Percentiles rank a stretch among this genome's conserved stretches.
Evolutionary conservation across 768 basidiomycete genomes (phyloP).

Genomic region (Hortiboletus campestris): DNA sequence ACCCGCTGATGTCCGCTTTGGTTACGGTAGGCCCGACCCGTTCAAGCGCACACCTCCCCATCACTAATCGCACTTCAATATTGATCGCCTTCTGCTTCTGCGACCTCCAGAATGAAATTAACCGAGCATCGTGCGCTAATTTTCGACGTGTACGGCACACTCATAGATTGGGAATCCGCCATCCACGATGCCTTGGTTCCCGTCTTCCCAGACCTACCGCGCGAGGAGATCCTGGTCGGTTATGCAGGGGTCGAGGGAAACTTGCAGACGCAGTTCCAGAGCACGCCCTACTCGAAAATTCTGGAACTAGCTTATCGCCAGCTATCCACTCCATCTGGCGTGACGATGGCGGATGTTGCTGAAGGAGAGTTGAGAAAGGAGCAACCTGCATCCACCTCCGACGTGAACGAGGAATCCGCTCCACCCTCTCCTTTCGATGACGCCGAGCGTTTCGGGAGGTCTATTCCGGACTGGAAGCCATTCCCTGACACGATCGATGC

Average conservation of each 20-base stretch:
- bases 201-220: constrained; percentile 17
- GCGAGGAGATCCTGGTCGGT: constrained; percentile 45
- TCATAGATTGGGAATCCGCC: constrained; percentile 75
- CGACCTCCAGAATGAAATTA: constrained; percentile 8
- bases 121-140: constrained; percentile 43
- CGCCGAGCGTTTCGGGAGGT: constrained; percentile 55
- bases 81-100: constrained; percentile 6
- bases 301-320: constrained; percentile 45
- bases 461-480: constrained; percentile 59
- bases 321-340: constrained; percentile 33
- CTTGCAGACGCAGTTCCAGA: constrained; percentile 56
- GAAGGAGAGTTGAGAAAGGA: constrained; percentile 16
- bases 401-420: not conserved
- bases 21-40: too few relatives aligned
- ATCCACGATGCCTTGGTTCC: constrained; percentile 50
- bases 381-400: constrained; percentile 14
- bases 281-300: constrained; percentile 59
- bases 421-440: constrained; percentile 5
- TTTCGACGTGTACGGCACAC: constrained; percentile 78
- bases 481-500: constrained; percentile 68
- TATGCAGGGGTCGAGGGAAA: constrained; percentile 54
- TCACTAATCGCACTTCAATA: constrained; percentile 20
- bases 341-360: constrained; percentile 34
- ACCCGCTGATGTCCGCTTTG: too few relatives aligned
- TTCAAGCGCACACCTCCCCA: too few relatives aligned